These are phyloP conservation scores for Sabuloglossum arenarium DNA, from an alignment of 495 filamentous ascomycete genomes.

Conservation along the genomic window DNA sequence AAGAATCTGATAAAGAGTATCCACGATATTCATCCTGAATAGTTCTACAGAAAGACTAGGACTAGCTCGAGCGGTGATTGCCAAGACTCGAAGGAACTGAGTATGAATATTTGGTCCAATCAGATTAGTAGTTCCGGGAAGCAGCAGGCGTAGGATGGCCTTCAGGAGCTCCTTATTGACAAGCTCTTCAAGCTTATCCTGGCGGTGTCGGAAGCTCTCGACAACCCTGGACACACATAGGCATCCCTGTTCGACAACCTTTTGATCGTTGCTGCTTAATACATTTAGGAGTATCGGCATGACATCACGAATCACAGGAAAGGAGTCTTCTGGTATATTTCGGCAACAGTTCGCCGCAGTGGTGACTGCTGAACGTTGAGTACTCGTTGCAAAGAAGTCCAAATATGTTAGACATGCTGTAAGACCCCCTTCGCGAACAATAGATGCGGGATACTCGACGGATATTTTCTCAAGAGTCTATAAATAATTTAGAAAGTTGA, in stretches of 20 bases:
- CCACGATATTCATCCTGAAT: slow-evolving; percentile 91
- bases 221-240: slow-evolving; percentile 93
- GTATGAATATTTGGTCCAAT: slow-evolving; percentile 94
- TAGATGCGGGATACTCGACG: slow-evolving; percentile 83
- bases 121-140: slow-evolving; percentile 88
- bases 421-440: slow-evolving; percentile 88
- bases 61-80: slow-evolving; percentile 74
- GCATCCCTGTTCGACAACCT: slow-evolving; percentile 90
- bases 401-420: slow-evolving; percentile 85
- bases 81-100: slow-evolving; percentile 78
- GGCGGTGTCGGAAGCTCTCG: slow-evolving; percentile 80
- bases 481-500: slow-evolving; percentile 8
- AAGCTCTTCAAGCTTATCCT: slow-evolving; percentile 76
- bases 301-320: slow-evolving; percentile 68
- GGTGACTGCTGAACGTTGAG: slow-evolving; percentile 87
- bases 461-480: slow-evolving; percentile 94
- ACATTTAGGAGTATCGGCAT: slow-evolving; percentile 91
- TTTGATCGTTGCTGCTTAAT: slow-evolving; percentile 77
- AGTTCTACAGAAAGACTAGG: slow-evolving; percentile 72
- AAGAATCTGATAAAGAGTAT: slow-evolving; percentile 93
- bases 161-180: slow-evolving; percentile 70
- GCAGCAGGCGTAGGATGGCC: slow-evolving; percentile 70
- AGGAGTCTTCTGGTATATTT: slow-evolving; percentile 85
- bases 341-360: slow-evolving; percentile 97
- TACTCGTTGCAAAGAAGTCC: slow-evolving; percentile 95